These are phyloP conservation scores for Zygosaccharomyces sapae DNA, from an alignment of 1,139 yeast genomes.

Conservation along the genomic window DNA sequence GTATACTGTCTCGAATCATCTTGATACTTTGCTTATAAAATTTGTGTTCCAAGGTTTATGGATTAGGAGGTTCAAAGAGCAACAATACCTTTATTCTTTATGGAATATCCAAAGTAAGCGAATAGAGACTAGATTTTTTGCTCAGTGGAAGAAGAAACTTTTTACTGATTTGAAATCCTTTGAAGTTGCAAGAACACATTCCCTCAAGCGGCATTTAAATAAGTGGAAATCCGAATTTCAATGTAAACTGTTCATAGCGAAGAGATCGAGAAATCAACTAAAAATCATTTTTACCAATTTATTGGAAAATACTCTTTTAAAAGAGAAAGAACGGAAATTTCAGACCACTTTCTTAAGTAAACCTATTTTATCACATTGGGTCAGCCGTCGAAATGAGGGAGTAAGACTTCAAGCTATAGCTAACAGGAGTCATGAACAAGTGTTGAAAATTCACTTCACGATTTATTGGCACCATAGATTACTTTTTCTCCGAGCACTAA, in stretches of 20 bases:
- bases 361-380: slow-evolving; percentile 1
- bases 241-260: background rate
- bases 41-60: slow-evolving; percentile 28
- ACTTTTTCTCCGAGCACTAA: slow-evolving; percentile 7
- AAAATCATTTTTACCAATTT: background rate
- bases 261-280: background rate
- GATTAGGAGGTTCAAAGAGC: slow-evolving; percentile 25
- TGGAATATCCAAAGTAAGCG: slow-evolving; percentile 4
- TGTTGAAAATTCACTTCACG: background rate
- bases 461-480: slow-evolving; percentile 2
- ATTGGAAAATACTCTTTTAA: background rate
- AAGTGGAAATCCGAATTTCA: slow-evolving; percentile 12
- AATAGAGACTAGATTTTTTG: slow-evolving; percentile 8
- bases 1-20: slow-evolving; percentile 10
- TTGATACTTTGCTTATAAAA: slow-evolving; percentile 19
- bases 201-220: slow-evolving; percentile 1
- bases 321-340: slow-evolving; percentile 1
- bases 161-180: slow-evolving; percentile 11
- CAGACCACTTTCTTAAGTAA: background rate
- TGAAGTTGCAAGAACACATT: slow-evolving; percentile 8
- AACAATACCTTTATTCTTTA: slow-evolving; percentile 17
- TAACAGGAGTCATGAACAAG: background rate
- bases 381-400: slow-evolving; percentile 1
- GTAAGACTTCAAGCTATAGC: background rate
- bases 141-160: slow-evolving; percentile 19